These are phyloP conservation scores for Candida pseudocylindracea DNA, from an alignment of 1,139 yeast genomes.

Conservation along the genomic window DNA sequence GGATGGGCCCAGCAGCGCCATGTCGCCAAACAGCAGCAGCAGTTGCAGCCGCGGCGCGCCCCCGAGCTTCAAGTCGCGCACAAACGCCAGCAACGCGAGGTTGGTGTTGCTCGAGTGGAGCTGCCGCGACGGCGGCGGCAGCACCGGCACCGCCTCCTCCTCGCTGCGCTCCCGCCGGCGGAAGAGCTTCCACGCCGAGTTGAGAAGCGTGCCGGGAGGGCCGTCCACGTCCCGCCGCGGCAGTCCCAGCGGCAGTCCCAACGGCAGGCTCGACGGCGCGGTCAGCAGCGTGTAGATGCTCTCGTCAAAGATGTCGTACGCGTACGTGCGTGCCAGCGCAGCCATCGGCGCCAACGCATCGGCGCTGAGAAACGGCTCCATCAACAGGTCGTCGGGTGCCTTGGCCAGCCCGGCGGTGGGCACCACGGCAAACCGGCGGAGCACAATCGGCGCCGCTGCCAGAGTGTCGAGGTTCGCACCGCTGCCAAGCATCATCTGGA, in stretches of 20 bases:
- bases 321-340: slow-evolving; percentile 26
- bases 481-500: slow-evolving; percentile 2
- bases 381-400: slow-evolving; percentile 3
- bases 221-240: slow-evolving; percentile 1
- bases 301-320: slow-evolving; percentile 60
- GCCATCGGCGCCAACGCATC: slow-evolving; percentile 3
- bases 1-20: too few relatives aligned
- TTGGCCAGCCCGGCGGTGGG: slow-evolving; percentile 10
- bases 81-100: slow-evolving; percentile 16
- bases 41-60: slow-evolving; percentile 21
- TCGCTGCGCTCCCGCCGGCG: slow-evolving; percentile 15
- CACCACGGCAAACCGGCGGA: slow-evolving; percentile 23
- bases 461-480: slow-evolving; percentile 7
- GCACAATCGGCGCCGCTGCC: slow-evolving; percentile 28
- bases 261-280: slow-evolving; percentile 5
- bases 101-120: slow-evolving; percentile 13
- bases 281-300: slow-evolving; percentile 39
- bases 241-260: neutral
- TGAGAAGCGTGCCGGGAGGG: slow-evolving; percentile 9
- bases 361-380: slow-evolving; percentile 3
- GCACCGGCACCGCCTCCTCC: slow-evolving; percentile 4
- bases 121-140: neutral
- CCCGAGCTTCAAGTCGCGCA: slow-evolving; percentile 11
- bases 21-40: slow-evolving; percentile 9
- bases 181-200: slow-evolving; percentile 15